These are phyloP conservation scores for Chytriomyces hyalinus DNA, from an alignment of 192 early-diverging fungal species.

Conservation along the genomic window DNA sequence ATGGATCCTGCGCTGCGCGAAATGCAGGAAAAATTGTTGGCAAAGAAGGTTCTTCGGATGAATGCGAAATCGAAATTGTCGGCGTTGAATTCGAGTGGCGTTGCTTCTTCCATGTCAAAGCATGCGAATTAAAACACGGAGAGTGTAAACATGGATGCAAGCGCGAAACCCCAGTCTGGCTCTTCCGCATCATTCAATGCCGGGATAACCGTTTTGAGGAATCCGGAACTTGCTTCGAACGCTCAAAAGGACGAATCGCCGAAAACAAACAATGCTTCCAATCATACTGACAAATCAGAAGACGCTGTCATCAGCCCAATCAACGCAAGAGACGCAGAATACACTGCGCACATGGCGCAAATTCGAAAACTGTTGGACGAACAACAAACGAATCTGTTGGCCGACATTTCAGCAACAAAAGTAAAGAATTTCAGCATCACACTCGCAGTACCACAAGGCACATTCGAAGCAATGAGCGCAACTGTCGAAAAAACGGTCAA, in stretches of 20 bases:
- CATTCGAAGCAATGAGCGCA: not conserved
- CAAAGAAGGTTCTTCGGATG: conserved; percentile 36
- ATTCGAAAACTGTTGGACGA: conserved; percentile 6
- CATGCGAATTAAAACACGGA: not conserved
- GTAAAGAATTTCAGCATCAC: not conserved
- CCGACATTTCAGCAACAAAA: conserved; percentile 1
- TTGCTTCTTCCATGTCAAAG: not conserved
- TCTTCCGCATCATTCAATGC: not conserved
- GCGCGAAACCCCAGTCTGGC: too few relatives aligned
- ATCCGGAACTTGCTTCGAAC: not conserved
- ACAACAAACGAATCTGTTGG: not conserved
- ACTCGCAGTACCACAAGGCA: not conserved
- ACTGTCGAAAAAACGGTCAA: conserved; percentile 1
- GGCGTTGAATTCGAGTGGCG: conserved; percentile 14
- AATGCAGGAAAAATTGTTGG: conserved; percentile 40
- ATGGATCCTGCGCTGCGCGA: conserved; percentile 20
- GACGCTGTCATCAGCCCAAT: not conserved
- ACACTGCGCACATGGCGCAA: not conserved
- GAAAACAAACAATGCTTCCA: not conserved
- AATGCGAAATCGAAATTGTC: conserved; percentile 15
- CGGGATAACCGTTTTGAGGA: not conserved
- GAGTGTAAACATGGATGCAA: not conserved
- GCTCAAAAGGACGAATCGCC: not conserved
- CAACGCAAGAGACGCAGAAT: not conserved
- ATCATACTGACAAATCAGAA: not conserved